These are phyloP conservation scores for Leishmania amazonensis DNA, from an alignment of 208 protist genomes.

Conservation along the genomic window DNA sequence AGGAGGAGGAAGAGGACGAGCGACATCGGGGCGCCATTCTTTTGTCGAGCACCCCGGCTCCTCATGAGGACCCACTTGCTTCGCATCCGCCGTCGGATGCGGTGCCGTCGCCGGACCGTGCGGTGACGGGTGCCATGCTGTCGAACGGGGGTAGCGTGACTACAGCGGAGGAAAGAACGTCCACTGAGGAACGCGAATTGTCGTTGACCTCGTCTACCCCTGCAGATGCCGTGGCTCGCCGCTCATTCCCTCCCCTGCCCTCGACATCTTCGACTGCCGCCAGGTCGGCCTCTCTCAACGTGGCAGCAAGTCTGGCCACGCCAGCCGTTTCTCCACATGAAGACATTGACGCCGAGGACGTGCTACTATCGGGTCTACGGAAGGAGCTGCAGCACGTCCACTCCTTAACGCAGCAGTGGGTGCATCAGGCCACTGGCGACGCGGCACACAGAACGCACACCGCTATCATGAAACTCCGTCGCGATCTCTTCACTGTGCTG, in stretches of 20 bases:
- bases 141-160: background rate
- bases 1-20: conserved; percentile 4
- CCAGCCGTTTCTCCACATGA: background rate
- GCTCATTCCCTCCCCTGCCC: background rate
- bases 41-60: background rate
- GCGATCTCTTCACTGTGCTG: background rate
- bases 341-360: conserved; percentile 13
- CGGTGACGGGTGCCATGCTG: no score
- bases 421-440: conserved; percentile 2
- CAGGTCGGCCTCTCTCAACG: background rate
- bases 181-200: background rate
- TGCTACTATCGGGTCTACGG: conserved; percentile 12
- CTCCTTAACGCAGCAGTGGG: conserved; percentile 14
- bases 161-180: no score
- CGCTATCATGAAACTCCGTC: conserved; percentile 21
- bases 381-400: conserved; percentile 7
- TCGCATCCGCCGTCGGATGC: background rate
- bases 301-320: background rate
- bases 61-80: background rate
- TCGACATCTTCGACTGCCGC: background rate
- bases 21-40: conserved; percentile 28
- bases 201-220: background rate
- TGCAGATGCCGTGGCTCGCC: background rate
- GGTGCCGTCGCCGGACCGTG: background rate
- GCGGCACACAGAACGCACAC: conserved; percentile 15